These are phyloP conservation scores for Penicillium bovifimosum DNA, from an alignment of 495 filamentous ascomycete species.

Conservation along the genomic window DNA sequence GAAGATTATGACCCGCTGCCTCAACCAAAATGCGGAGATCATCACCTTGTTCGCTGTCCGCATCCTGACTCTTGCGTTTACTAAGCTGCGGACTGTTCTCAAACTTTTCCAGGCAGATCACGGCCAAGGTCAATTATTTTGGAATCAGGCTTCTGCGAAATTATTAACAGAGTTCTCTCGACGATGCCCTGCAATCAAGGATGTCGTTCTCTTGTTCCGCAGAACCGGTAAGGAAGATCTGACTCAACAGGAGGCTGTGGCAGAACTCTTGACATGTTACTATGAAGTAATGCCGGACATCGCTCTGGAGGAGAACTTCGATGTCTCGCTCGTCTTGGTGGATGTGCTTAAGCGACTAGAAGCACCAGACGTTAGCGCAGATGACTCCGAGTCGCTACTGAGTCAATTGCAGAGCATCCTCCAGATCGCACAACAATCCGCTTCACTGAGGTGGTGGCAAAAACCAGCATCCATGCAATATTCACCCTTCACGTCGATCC, in stretches of 20 bases:
- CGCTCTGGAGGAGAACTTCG: slow-evolving; percentile 77
- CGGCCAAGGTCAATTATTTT: slow-evolving; percentile 43
- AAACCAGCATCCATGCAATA: slow-evolving; percentile 51
- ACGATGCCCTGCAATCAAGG: slow-evolving; percentile 71
- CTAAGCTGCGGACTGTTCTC: slow-evolving; percentile 61
- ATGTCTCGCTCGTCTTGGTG: slow-evolving; percentile 71
- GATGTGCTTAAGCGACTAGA: slow-evolving; percentile 53
- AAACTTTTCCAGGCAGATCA: slow-evolving; percentile 37
- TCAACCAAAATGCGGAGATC: slow-evolving; percentile 67
- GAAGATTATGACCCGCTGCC: slow-evolving; percentile 67
- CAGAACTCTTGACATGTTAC: slow-evolving; percentile 68
- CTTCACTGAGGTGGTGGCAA: slow-evolving; percentile 78
- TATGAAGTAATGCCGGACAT: slow-evolving; percentile 76
- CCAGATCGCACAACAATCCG: slow-evolving; percentile 68
- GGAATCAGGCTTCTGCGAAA: slow-evolving; percentile 59
- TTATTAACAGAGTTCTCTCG: slow-evolving; percentile 70
- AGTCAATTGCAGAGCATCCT: slow-evolving; percentile 72
- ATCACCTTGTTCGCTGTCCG: slow-evolving; percentile 78
- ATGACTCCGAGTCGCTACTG: slow-evolving; percentile 48
- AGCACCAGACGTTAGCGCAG: slow-evolving; percentile 25
- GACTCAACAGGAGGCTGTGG: slow-evolving; percentile 71
- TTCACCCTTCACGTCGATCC: slow-evolving; percentile 42
- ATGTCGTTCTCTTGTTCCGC: slow-evolving; percentile 64
- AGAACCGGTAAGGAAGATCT: slow-evolving; percentile 60
- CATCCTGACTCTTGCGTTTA: slow-evolving; percentile 68